A percentile compares a stretch with the other conserved stretches of the same genome.
Evolutionary conservation across 2,329 filamentous ascomycete genomes (phyloP).

Genomic region (Fusarium austroafricanum): DNA sequence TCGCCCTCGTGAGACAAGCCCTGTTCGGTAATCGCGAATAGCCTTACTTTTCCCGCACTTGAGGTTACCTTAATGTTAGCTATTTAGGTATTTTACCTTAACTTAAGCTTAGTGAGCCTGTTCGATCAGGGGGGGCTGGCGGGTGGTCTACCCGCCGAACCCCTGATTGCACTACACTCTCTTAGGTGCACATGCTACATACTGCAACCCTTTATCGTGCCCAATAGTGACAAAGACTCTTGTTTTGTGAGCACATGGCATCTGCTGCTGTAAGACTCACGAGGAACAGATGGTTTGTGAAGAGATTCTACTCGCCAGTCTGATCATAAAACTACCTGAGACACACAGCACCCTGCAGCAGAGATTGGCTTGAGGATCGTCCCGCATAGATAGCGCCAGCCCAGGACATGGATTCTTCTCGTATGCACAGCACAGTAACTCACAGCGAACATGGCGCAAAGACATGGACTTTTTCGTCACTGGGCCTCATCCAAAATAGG

Average conservation of each 20-base stretch:
- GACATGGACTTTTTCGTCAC: slow-evolving; percentile 1
- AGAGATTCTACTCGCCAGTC: neutral
- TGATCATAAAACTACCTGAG: slow-evolving; percentile 9
- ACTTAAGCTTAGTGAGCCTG: slow-evolving; percentile 16
- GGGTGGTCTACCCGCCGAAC: slow-evolving; percentile 6
- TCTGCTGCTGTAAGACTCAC: neutral
- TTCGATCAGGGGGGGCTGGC: neutral
- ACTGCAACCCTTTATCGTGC: neutral
- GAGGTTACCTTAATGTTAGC: slow-evolving; percentile 11
- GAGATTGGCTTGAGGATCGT: slow-evolving; percentile 16
- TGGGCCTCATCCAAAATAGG: neutral
- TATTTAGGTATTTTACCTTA: neutral
- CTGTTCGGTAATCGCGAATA: slow-evolving; percentile 28
- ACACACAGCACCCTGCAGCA: slow-evolving; percentile 1
- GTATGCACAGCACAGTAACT: neutral
- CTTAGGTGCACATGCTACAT: too few species aligned
- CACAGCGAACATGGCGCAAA: neutral
- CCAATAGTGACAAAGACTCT: neutral
- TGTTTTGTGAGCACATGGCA: slow-evolving; percentile 3
- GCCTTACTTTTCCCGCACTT: neutral
- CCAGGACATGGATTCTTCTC: neutral
- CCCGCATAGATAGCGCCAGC: slow-evolving; percentile 6
- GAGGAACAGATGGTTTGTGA: neutral
- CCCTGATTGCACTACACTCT: neutral
- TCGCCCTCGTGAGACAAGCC: slow-evolving; percentile 24